phyloP scores from a whole-genome alignment of 768 basidiomycete species.

The Boletus barrowsii region DNA sequence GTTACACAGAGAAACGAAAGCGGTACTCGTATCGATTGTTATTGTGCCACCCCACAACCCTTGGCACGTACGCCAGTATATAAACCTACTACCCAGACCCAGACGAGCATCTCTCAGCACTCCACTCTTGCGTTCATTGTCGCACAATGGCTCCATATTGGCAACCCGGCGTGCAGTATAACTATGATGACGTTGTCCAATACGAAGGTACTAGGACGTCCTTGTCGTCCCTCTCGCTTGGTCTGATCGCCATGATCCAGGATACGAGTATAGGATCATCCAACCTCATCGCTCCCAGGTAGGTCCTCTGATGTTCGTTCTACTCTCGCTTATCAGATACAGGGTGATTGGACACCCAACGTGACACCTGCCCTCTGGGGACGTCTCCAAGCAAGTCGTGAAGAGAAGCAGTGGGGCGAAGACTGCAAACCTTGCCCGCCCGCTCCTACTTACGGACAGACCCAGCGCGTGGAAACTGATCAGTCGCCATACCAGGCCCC shows the following conservation, averaged over 20 bases:
- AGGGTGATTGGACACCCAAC: constrained; percentile 69
- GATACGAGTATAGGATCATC: constrained; percentile 62
- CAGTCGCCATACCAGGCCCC: constrained; percentile 19
- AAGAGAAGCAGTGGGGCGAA: constrained; percentile 14
- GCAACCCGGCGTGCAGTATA: constrained; percentile 65
- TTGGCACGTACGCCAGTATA: constrained; percentile 14
- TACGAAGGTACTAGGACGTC: constrained; percentile 45
- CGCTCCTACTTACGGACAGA: constrained; percentile 15
- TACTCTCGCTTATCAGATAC: constrained; percentile 6
- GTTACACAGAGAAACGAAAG: neutral
- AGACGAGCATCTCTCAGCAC: constrained; percentile 6
- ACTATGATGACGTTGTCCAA: constrained; percentile 49
- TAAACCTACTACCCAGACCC: constrained; percentile 7
- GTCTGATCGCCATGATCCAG: constrained; percentile 26
- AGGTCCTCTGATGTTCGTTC: constrained; percentile 2
- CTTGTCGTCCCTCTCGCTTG: neutral
- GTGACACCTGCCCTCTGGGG: constrained; percentile 69
- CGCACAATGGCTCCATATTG: constrained; percentile 45
- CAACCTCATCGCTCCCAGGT: constrained; percentile 72
- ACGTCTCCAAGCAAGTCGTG: constrained; percentile 35
- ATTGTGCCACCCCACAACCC: neutral
- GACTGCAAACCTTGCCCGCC: constrained; percentile 12
- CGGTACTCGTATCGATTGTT: constrained; percentile 1
- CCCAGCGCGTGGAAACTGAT: constrained; percentile 27
- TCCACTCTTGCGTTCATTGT: neutral